Percentiles rank a stretch among this genome's conserved stretches.
phyloP scores from a whole-genome alignment of 305 asterid species.

The Lippia alba region DNA sequence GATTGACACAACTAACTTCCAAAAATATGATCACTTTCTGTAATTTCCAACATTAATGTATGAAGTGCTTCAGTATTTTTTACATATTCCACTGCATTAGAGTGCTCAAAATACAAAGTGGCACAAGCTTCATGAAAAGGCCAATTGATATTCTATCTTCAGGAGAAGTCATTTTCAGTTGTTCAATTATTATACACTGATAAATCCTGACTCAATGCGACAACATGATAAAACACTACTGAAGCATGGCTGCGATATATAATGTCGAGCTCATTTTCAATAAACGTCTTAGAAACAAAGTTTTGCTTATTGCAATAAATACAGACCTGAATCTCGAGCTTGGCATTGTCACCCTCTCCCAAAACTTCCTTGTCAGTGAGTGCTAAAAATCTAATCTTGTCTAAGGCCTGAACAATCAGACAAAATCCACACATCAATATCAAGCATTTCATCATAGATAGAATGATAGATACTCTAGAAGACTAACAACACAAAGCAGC shows the following conservation, averaged over 20 bases:
- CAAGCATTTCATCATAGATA: background rate
- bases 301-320: background rate
- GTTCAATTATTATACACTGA: background rate
- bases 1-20: background rate
- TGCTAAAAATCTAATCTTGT: slow-evolving; percentile 82
- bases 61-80: background rate
- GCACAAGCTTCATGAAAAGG: background rate
- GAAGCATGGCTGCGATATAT: background rate
- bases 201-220: background rate
- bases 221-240: background rate
- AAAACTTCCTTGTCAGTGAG: slow-evolving; percentile 90
- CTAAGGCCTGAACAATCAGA: slow-evolving; percentile 69
- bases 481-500: background rate
- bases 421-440: slow-evolving; percentile 17
- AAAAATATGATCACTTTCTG: background rate
- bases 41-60: background rate
- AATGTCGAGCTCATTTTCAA: slow-evolving; percentile 1
- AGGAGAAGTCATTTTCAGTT: background rate
- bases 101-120: background rate
- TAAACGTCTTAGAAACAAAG: slow-evolving; percentile 5
- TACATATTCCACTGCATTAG: background rate
- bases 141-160: background rate
- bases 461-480: background rate
- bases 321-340: slow-evolving; percentile 93
- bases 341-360: slow-evolving; percentile 90